Percentiles rank a stretch among this genome's conserved stretches.
phyloP scores from a whole-genome alignment of 2,329 filamentous ascomycete genomes.

The Cladobotryum protrusum region DNA sequence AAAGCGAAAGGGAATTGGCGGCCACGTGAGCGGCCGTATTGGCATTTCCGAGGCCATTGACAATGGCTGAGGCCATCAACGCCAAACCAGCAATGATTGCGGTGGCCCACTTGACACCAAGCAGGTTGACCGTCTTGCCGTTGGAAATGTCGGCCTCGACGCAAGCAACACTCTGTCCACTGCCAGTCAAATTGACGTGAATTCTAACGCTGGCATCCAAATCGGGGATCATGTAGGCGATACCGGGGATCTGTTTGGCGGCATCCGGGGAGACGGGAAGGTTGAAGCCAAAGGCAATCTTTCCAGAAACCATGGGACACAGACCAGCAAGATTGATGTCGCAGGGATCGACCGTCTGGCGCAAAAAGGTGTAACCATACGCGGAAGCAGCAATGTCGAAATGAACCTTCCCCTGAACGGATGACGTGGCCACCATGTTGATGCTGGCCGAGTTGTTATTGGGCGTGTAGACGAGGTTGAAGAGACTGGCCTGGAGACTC shows the following conservation, averaged over 20 bases:
- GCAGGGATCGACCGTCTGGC: slow-evolving; percentile 69
- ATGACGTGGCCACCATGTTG: slow-evolving; percentile 73
- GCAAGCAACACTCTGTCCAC: slow-evolving; percentile 65
- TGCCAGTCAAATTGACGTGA: slow-evolving; percentile 65
- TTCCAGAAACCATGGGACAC: slow-evolving; percentile 85
- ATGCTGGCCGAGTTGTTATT: slow-evolving; percentile 66
- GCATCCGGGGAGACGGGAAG: slow-evolving; percentile 52
- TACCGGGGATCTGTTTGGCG: slow-evolving; percentile 64
- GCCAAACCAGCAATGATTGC: slow-evolving; percentile 82
- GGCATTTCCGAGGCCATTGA: slow-evolving; percentile 83
- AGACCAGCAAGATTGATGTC: slow-evolving; percentile 62
- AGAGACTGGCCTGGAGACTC: slow-evolving; percentile 79
- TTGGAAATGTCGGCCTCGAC: slow-evolving; percentile 85
- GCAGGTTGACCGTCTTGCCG: slow-evolving; percentile 82
- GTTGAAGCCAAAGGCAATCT: slow-evolving; percentile 69
- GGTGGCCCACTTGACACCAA: slow-evolving; percentile 83
- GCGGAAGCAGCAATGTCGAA: slow-evolving; percentile 72
- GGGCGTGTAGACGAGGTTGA: slow-evolving; percentile 77
- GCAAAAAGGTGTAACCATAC: slow-evolving; percentile 72
- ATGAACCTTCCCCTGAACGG: slow-evolving; percentile 73
- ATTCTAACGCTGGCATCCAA: slow-evolving; percentile 80
- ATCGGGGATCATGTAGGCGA: slow-evolving; percentile 86
- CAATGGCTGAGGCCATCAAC: slow-evolving; percentile 76
- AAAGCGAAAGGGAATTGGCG: slow-evolving; percentile 87
- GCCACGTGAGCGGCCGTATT: slow-evolving; percentile 94